Conservation (phyloP, 129 eudicot genomes). For the Deinandra increscens region DNA sequence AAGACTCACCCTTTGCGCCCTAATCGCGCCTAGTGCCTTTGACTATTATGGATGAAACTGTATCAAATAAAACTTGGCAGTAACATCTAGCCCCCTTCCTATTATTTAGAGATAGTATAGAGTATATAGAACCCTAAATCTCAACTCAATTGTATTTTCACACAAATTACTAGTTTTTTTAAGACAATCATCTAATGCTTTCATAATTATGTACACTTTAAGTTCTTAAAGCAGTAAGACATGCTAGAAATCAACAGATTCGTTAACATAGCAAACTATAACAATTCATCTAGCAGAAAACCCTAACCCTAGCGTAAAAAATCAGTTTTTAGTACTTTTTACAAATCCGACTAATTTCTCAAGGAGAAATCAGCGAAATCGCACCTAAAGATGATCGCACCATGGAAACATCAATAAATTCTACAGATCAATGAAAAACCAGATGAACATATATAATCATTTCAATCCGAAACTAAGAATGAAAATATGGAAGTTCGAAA, state of each 20-base stretch:
- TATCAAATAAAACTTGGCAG: background rate
- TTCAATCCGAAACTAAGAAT: constrained; percentile 13
- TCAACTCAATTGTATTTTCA: background rate
- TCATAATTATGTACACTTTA: background rate
- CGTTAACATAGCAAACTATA: background rate
- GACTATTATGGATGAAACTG: background rate
- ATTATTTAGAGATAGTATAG: background rate
- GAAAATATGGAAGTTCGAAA: constrained; percentile 34
- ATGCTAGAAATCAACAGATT: constrained; percentile 17
- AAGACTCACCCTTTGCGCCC: too few relatives aligned
- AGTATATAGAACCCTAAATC: constrained; percentile 16
- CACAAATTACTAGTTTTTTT: background rate
- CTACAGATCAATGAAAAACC: constrained; percentile 7
- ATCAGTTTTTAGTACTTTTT: background rate
- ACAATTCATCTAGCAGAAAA: constrained; percentile 26
- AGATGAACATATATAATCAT: constrained; percentile 20
- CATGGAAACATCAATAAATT: constrained; percentile 1
- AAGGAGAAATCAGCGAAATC: constrained; percentile 4
- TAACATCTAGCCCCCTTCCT: background rate
- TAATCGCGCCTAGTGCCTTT: too few relatives aligned
- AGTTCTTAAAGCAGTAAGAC: background rate
- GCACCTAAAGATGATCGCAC: constrained; percentile 10
- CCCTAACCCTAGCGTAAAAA: constrained; percentile 37
- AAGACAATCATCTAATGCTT: background rate
- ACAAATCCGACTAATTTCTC: constrained; percentile 12